A percentile compares a stretch with the other conserved stretches of the same genome.
phyloP scores from a whole-genome alignment of 768 basidiomycete species.

The Tricholoma furcatifolium region DNA sequence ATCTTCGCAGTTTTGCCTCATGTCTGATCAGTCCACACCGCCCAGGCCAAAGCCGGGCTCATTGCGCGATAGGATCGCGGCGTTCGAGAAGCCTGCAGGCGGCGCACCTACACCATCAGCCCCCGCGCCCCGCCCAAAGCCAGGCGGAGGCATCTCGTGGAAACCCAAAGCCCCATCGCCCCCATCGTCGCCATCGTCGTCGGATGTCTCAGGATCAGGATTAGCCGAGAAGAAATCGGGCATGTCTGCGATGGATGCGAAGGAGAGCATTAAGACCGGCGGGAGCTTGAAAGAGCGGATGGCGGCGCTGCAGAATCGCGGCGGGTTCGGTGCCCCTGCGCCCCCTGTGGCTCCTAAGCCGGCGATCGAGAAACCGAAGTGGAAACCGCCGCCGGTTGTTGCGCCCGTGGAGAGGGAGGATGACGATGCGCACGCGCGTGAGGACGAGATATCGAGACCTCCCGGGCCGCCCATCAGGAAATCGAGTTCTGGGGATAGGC shows the following conservation, averaged over 20 bases:
- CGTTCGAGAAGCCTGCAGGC: conserved; percentile 70
- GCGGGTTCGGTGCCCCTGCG: conserved; percentile 73
- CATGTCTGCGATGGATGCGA: conserved; percentile 86
- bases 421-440: conserved; percentile 31
- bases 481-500: conserved; percentile 19
- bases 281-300: conserved; percentile 91
- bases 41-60: conserved; percentile 73
- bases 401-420: conserved; percentile 45
- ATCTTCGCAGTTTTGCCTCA: conserved; percentile 21
- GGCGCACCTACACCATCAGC: conserved; percentile 32
- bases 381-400: conserved; percentile 75
- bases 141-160: conserved; percentile 67
- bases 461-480: conserved; percentile 26
- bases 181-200: conserved; percentile 34
- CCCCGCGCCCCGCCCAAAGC: conserved; percentile 63
- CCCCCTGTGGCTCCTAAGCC: conserved; percentile 55
- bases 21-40: conserved; percentile 60
- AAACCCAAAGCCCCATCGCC: conserved; percentile 64
- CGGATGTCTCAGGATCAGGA: too few species aligned
- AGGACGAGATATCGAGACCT: conserved; percentile 27
- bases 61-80: conserved; percentile 84
- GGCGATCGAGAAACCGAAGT: conserved; percentile 70
- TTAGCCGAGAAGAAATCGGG: conserved; percentile 30
- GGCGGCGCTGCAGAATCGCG: conserved; percentile 87
- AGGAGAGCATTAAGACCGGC: conserved; percentile 77